Evolutionary conservation across 805 yeast species (phyloP), one percentile per base, ranked within the genome.

Genomic region (Kluyveromyces lactis): DNA sequence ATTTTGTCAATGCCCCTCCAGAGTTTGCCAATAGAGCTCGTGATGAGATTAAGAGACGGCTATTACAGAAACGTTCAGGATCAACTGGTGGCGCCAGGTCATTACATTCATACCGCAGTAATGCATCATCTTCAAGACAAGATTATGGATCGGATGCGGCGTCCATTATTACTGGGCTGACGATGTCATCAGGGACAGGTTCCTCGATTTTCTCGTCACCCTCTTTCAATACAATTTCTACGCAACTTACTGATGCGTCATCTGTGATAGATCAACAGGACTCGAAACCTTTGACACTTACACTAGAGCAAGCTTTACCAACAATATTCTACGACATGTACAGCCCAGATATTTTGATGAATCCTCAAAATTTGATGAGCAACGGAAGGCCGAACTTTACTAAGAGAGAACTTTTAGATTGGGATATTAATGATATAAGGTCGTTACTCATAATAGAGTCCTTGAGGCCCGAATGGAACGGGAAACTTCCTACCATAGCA

Each of bases 351-450:
- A 55, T 75, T 10, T 56, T 73, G 18, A 64, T 67, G 28, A 71
- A 70, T 41, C 67, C 72, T 7, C 44, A 52, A 6, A 53, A 53
- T 18, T 42, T 69, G 17, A 62, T 75, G 29, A 63, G 71, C 9
- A 74, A 74, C 45, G 81, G 82, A 0, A 63, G 86, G 32, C 86
- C 85, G 10, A 55, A 61, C 18, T 80, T 78, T 58, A 78, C 86
- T 0, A 73, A 71, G 44, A 63, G 86, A 39, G 75, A 73, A 12
- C 63, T 82, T 30, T 62, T 77, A 18, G 82, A 80, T 55, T 82
- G 90, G 90, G 78, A 73, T 35, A 52, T 79, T 37, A 82, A 82
- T 56, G 89, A 81, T 54, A 62, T 79, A 15, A 63, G 90, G 32
- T 77, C 86, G 1, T 56, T 81, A 21, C 60, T 82, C 27, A 77